Conservation (phyloP, 2,329 filamentous ascomycete genomes). For the Apiospora saccharicola region DNA sequence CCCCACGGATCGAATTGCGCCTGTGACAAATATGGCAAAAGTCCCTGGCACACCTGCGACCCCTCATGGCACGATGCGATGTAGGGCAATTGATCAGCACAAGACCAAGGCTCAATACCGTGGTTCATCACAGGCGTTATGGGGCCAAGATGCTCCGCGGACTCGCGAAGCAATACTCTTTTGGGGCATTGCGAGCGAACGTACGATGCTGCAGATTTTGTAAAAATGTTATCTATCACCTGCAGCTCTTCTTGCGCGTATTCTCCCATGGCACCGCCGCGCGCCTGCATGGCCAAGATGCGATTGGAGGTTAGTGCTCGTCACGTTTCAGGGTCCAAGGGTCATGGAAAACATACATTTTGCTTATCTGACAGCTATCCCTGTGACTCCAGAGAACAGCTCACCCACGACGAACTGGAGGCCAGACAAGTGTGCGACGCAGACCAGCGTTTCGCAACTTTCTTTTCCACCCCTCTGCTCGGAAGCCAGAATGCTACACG, state of each 20-base stretch:
- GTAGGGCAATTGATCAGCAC: background rate
- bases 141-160: background rate
- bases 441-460: background rate
- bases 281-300: background rate
- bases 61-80: background rate
- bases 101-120: background rate
- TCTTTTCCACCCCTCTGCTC: background rate
- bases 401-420: background rate
- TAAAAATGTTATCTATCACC: background rate
- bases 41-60: background rate
- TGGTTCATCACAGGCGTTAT: too few species aligned
- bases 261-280: background rate
- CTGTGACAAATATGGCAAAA: background rate
- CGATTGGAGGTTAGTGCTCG: background rate
- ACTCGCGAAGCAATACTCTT: background rate
- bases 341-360: too few species aligned
- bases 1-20: background rate
- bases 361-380: background rate
- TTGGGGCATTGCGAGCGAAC: background rate
- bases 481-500: background rate
- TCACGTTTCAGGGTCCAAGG: background rate
- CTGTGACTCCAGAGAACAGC: too few species aligned
- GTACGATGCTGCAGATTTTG: background rate
- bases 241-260: background rate
- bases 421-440: background rate